phyloP scores from a whole-genome alignment of 768 basidiomycete species.

The Termitomyces sp. region DNA sequence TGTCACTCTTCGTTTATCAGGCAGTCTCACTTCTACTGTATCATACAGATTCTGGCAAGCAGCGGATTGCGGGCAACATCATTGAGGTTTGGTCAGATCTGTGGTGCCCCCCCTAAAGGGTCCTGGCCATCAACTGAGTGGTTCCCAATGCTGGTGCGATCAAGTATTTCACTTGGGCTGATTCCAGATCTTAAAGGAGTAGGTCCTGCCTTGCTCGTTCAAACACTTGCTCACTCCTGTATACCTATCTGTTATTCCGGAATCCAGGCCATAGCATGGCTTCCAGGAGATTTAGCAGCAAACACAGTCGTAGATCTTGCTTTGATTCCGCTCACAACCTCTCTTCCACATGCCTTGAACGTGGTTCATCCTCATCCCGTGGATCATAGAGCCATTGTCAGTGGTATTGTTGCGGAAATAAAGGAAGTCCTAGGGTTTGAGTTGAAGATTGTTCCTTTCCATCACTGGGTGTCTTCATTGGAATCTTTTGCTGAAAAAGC shows the following conservation, averaged over 20 bases:
- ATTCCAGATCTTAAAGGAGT: conserved; percentile 21
- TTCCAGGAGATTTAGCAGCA: not conserved
- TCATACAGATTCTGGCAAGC: conserved; percentile 7
- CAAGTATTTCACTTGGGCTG: conserved; percentile 25
- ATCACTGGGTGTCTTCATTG: not conserved
- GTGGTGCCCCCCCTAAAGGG: conserved; percentile 35
- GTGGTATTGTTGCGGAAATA: not conserved
- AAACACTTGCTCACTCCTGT: not conserved
- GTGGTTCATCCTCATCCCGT: not conserved
- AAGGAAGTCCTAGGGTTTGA: not conserved
- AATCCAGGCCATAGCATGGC: not conserved
- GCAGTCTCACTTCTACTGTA: not conserved
- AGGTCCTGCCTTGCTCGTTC: not conserved
- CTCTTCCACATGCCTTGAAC: not conserved
- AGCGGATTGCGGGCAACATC: conserved; percentile 35
- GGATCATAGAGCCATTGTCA: not conserved
- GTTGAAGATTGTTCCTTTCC: not conserved
- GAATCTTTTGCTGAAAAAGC: not conserved
- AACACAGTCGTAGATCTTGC: not conserved
- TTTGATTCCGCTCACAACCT: not conserved
- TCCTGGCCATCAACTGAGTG: conserved; percentile 45
- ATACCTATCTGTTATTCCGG: no score
- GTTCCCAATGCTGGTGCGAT: conserved; percentile 41
- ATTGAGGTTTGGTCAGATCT: conserved; percentile 45
- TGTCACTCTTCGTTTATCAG: not conserved